Base-by-base conservation (phyloP, 345 rosid species). In the Punica granatum region DNA sequence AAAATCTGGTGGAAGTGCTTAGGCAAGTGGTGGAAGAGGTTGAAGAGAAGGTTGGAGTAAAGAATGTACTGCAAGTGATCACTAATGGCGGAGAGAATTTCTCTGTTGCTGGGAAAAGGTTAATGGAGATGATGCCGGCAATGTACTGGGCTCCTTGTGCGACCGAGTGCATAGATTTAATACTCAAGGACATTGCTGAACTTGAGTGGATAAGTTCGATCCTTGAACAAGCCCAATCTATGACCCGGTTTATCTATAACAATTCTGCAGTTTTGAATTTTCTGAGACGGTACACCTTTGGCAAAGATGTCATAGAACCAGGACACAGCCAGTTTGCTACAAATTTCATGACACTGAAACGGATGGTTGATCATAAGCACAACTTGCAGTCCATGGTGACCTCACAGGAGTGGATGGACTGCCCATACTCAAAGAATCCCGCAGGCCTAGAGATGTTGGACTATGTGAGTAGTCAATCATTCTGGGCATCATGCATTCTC, bases 141-240 rank as follows among this genome's bases (percentile, higher is more conserved):
- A 74, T 94, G 25, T 94, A 84, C 37, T 94, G 98, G 97, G 84
- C 92, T 67, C 96, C 98, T 58, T 91, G 98, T 76, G 91, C 95
- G 41, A 79, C 81, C 53, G 81, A 72, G 54, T 89, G 88, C 78
- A 68, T 89, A 28, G 92, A 86, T 80, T 74, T 80, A 76, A 89
- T 94, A 76, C 89, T 94, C 3, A 88, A 84, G 69, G 96, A 89
- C 67, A 80, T 94, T 39, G 67, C 75, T 26, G 85, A 87, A 65
- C 73, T 85, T 54, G 86, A 80, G 31, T 86, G 92, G 98, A 84
- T 94, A 69, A 70, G 79, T 49, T 80, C 75, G 28, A 74, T 81
- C 30, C 77, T 91, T 49, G 89, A 82, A 69, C 90, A 89, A 69
- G 98, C 99, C 64, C 79, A 76, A 80, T 78, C 93, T 37, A 83